phyloP scores from a whole-genome alignment of 257 asterid genomes.

The Knoxia roxburghii region DNA sequence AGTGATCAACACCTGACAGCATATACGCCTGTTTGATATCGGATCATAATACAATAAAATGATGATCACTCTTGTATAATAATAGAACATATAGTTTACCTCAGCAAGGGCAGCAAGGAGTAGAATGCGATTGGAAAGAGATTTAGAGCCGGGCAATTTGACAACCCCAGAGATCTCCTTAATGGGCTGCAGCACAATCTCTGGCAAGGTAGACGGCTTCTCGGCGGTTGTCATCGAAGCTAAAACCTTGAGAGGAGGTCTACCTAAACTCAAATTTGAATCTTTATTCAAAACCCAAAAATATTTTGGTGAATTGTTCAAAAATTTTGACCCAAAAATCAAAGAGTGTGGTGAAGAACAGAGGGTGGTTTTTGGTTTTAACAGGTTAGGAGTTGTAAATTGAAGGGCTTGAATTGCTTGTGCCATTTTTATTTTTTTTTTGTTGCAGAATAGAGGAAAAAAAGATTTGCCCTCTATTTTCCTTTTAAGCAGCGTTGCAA shows the following conservation, averaged over 20 bases:
- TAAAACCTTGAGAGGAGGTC: slow-evolving; percentile 35
- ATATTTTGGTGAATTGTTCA: slow-evolving; percentile 34
- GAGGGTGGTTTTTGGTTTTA: slow-evolving; percentile 30
- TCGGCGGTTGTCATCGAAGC: slow-evolving; percentile 74
- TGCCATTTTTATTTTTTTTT: slow-evolving; percentile 42
- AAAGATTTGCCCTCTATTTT: slow-evolving; percentile 21
- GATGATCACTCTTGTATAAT: neutral
- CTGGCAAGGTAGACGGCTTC: slow-evolving; percentile 72
- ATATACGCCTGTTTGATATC: neutral
- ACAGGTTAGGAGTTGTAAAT: slow-evolving; percentile 26
- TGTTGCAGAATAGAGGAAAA: slow-evolving; percentile 24
- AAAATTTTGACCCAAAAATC: slow-evolving; percentile 42
- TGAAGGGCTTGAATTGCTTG: slow-evolving; percentile 43
- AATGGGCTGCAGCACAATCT: slow-evolving; percentile 85
- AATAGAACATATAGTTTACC: slow-evolving; percentile 32
- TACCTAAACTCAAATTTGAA: slow-evolving; percentile 33
- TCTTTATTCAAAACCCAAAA: slow-evolving; percentile 41
- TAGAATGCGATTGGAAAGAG: slow-evolving; percentile 91
- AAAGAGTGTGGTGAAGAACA: slow-evolving; percentile 44
- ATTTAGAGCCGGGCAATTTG: slow-evolving; percentile 95
- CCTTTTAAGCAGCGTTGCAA: neutral
- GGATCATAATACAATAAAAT: neutral
- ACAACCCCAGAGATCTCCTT: slow-evolving; percentile 84
- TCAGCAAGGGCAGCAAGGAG: slow-evolving; percentile 96
- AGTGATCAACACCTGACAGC: slow-evolving; percentile 1